phyloP scores from a whole-genome alignment of 176 grass and related monocot genomes.

The Coix lacrymajobi region DNA sequence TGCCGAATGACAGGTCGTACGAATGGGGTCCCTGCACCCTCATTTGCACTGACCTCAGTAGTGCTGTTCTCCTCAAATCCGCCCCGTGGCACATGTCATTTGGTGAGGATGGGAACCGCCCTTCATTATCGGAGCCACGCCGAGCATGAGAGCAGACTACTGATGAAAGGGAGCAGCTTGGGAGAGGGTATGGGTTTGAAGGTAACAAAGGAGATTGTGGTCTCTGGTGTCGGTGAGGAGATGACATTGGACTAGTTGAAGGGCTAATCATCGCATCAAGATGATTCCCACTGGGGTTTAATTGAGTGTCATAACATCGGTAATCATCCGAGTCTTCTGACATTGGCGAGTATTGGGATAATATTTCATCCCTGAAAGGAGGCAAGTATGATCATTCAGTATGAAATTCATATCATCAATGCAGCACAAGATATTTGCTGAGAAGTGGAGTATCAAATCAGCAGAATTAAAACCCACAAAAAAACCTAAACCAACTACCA shows the following conservation, averaged over 20 bases:
- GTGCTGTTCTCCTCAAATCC: conserved; percentile 66
- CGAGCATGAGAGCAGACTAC: conserved; percentile 66
- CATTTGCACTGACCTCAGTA: conserved; percentile 92
- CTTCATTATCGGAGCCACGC: conserved; percentile 72
- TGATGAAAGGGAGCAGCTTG: conserved; percentile 59
- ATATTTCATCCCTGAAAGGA: conserved; percentile 80
- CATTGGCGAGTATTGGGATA: conserved; percentile 88
- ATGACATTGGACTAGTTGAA: conserved; percentile 64
- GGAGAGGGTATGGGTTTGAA: conserved; percentile 41
- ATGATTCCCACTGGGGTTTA: conserved; percentile 45
- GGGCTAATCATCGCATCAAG: conserved; percentile 47
- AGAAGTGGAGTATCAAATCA: neutral
- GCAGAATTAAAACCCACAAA: neutral
- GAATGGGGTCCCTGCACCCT: conserved; percentile 60
- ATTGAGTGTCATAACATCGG: conserved; percentile 59
- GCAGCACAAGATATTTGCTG: neutral
- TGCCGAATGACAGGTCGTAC: conserved; percentile 44
- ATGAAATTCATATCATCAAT: neutral
- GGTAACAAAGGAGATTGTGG: conserved; percentile 29
- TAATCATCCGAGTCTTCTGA: conserved; percentile 93
- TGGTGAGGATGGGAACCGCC: conserved; percentile 81
- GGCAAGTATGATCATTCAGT: neutral
- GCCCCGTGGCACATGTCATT: conserved; percentile 85
- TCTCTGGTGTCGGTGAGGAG: conserved; percentile 62
- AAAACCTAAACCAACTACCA: too few relatives aligned